Evolutionary conservation across 2,329 filamentous ascomycete species (phyloP), one percentile per base, ranked within the genome.

Genomic region (Colletotrichum scovillei): DNA sequence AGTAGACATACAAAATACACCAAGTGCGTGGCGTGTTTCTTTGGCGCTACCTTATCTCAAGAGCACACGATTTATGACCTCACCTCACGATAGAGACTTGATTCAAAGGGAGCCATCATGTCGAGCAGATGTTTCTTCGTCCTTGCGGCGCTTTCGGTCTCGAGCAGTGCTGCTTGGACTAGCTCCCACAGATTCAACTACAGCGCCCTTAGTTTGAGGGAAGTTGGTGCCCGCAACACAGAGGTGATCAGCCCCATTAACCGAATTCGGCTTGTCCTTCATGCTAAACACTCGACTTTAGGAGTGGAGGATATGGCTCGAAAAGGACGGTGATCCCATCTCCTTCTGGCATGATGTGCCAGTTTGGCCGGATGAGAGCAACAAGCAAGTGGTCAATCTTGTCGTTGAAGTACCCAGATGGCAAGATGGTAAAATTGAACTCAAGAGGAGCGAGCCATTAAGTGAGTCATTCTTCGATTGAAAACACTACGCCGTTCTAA

Each of bases 291-390:
- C 11, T 7, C 35, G 49, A 1, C 1, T 35, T 14, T 22, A 84
- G 82, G 82, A 83, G 60, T 85, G 83, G 83, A 81, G 83, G 16
- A 74, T 84, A 1, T 85, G 83, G 82, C 75, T 85, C 19, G 82
- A 84, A 52, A 81, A 81, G 59, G 76, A 84, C 42, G 83, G 83
- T 4, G 74, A 82, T 8, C 82, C 82, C 22, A 81, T 85, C 60
- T 85, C 83, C 0, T 81, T 81, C 69, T 85, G 83, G 82, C 84
- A 85, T 56, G 84, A 85, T 72, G 77, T 85, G 38, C 84, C 83
- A 1, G 67, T 84, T 9, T 85, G 82, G 63, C 83, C 83, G 5
- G 76, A 80, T 49, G 76, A 78, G 28, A 78, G 77, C 11, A 77
- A 83, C 66, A 79, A 80, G 30, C 78, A 76, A 35, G 78, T 84